Evolutionary conservation across 768 basidiomycete species (phyloP), one percentile per base, ranked within the genome.

Genomic region (Tulasnella sp.): DNA sequence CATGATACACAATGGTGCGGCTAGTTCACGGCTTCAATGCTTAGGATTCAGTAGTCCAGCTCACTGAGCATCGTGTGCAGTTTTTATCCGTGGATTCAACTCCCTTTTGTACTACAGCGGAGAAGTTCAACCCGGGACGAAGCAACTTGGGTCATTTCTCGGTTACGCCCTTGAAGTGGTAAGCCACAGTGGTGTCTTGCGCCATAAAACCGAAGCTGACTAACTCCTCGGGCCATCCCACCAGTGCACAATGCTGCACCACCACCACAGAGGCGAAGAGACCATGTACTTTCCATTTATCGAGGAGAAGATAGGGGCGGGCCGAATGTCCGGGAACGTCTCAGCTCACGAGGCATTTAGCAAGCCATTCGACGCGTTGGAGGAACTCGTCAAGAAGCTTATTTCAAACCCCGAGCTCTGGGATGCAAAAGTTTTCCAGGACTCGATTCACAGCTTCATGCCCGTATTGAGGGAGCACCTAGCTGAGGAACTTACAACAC

Each of bases 181-280:
- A n/a, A 48, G 75, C 46, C 2, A 6, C 19, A 1, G 31, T 27
- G 31, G 10, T 14, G 12, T 36, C 7, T n/a, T 58, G 31, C 7
- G 12, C 31, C 9, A 3, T 12, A 8, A 24, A 19, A 38, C 6
- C 14, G 24, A 40, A 58, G 1, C 0, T 24, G 24, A 58, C 44
- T 39, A n/a, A 27, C 27, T 3, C 6, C 38, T 19, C 31, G 5
- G 1, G 7, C 39, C 7, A 34, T 24, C 19, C 31, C n/a, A 1
- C 31, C 75, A 76, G 75, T 42, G 38, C 12, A 58, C 19, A 24
- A 12, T 39, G 27, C 48, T 58, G 24, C 42, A 58, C 19, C 44
- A 76, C n/a, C 75, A 76, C 56, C 75, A 76, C 44, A 19, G 38
- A n/a, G 8, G 1, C 12, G 75, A 76, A 27, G 75, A 76, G 24